Evolutionary conservation across 2,329 filamentous ascomycete genomes (phyloP).

Genomic region (Aspergillus texensis): DNA sequence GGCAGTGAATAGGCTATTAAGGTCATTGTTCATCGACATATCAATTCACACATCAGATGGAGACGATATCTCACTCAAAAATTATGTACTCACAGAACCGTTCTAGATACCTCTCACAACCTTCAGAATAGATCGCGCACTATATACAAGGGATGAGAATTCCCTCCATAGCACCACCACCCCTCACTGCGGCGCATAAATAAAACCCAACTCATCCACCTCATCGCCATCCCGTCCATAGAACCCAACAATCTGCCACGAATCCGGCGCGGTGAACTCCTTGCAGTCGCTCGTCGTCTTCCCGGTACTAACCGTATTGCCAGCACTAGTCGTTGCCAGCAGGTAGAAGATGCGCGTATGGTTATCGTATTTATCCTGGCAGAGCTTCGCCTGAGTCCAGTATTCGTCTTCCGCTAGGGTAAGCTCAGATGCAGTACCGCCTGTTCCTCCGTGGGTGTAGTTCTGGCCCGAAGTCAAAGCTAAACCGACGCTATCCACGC

Average conservation of each 20-base stretch:
- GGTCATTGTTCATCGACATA: too few species aligned
- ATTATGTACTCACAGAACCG: too few species aligned
- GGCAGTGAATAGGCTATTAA: too few species aligned
- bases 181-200: conserved; percentile 22
- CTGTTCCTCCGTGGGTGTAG: conserved; percentile 57
- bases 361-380: conserved; percentile 51
- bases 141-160: background rate
- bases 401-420: conserved; percentile 51
- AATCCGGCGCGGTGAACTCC: conserved; percentile 50
- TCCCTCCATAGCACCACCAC: background rate
- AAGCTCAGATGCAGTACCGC: conserved; percentile 50
- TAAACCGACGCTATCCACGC: conserved; percentile 56
- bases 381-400: conserved; percentile 54
- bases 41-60: too few species aligned
- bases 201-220: conserved; percentile 55
- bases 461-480: conserved; percentile 52
- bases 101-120: background rate
- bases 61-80: too few species aligned
- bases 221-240: conserved; percentile 57
- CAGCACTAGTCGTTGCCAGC: conserved; percentile 54
- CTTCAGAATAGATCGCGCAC: background rate
- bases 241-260: conserved; percentile 59
- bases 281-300: conserved; percentile 52
- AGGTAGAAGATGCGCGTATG: conserved; percentile 60
- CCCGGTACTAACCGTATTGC: conserved; percentile 51